Base-by-base conservation (phyloP, 2,329 filamentous ascomycete species). In the Arachnomyces sp. region DNA sequence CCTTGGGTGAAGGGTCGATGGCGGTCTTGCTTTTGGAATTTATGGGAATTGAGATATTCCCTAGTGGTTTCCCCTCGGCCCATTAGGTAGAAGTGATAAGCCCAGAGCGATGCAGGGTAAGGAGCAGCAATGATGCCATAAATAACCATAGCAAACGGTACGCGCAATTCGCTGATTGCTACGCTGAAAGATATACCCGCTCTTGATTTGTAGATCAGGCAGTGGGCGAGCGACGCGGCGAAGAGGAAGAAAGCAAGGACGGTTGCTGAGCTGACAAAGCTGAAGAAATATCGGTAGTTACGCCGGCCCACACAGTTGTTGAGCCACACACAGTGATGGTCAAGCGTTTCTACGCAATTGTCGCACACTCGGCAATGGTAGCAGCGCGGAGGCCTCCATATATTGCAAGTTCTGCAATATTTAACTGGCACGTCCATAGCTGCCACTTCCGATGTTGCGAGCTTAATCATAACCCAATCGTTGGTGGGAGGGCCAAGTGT, bases 381-480 rank as follows among this genome's bases (percentile, higher is more conserved):
- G 43, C 87, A 88, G 43, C 92, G 85, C 18, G 90, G 89, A 28
- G 92, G 92, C 2, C 92, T 84, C 92, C 92, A 98, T 51, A 98
- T 89, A 56, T 88, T 88, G 71, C 92, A 98, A 13, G 89, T 94
- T 59, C 89, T 90, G 75, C 92, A 98, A 67, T 94, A 95, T 67
- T 98, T 96, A 45, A 90, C 89, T 0, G 92, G 92, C 2, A 98
- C 89, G 60, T 98, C 92, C 86, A 98, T 95, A 4, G 89, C 89
- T 7, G 88, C 84, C 25, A 85, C 84, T 18, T 68, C 68, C 7
- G 78, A 79, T 44, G 82, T 82, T 29, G 83, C 78, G 7, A 87
- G 86, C 55, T 89, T 85, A 52, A 96, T 85, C 69, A 94, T 78
- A 6, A 86, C 84, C 92, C 92, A 98, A 61, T 94, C 88, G 38